Evolutionary conservation across 148 eudicot genomes (phyloP).

Genomic region (Suaeda aralocaspica): DNA sequence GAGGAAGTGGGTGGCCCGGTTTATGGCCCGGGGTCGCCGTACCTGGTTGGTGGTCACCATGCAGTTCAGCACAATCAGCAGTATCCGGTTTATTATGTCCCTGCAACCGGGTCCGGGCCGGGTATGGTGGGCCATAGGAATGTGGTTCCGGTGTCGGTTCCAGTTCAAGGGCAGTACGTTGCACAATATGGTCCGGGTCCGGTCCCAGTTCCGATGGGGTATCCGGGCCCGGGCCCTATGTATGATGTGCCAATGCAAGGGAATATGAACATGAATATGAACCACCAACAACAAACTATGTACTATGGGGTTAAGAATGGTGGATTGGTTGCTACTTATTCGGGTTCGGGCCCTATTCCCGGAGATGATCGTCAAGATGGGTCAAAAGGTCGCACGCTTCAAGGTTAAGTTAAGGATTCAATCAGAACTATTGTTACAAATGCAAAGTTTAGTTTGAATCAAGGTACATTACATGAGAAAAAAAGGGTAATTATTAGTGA

Average conservation of each 20-base stretch:
- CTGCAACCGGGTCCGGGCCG: slow-evolving; percentile 33
- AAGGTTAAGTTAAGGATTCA: slow-evolving; percentile 7
- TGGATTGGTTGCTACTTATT: slow-evolving; percentile 38
- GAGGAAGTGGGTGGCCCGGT: slow-evolving; percentile 24
- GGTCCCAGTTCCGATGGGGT: slow-evolving; percentile 16
- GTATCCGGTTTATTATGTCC: slow-evolving; percentile 74
- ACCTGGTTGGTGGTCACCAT: slow-evolving; percentile 25
- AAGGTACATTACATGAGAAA: no score
- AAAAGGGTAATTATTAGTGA: no score
- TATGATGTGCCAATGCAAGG: slow-evolving; percentile 40
- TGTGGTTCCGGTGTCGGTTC: slow-evolving; percentile 32
- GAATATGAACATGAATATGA: slow-evolving; percentile 24
- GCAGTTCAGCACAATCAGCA: slow-evolving; percentile 42
- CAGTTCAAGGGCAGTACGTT: slow-evolving; percentile 17
- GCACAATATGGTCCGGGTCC: slow-evolving; percentile 21
- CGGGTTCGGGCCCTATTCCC: slow-evolving; percentile 40
- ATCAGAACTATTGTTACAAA: no score
- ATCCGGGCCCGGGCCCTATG: slow-evolving; percentile 32
- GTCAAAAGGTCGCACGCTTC: slow-evolving; percentile 33
- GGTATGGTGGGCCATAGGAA: slow-evolving; percentile 40
- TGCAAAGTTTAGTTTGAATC: no score
- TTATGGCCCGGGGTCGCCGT: slow-evolving; percentile 43
- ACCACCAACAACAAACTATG: slow-evolving; percentile 42
- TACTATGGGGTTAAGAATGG: slow-evolving; percentile 53
- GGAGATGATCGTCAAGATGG: slow-evolving; percentile 59